Percentiles rank a stretch among this genome's conserved stretches.
These are phyloP conservation scores for Arabis alpina DNA, from an alignment of 345 rosid species.

Conservation along the genomic window DNA sequence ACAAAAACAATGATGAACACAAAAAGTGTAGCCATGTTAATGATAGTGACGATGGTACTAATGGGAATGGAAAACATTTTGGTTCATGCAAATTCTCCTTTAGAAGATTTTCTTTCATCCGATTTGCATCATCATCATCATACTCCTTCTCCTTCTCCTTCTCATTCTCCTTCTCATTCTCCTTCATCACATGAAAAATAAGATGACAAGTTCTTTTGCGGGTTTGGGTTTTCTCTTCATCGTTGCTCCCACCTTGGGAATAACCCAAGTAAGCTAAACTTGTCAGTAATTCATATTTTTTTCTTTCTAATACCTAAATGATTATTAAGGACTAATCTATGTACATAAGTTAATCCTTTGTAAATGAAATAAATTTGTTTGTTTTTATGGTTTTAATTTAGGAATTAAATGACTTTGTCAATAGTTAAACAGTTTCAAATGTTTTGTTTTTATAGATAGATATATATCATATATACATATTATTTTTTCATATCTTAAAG, in stretches of 20 bases:
- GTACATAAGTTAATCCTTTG: neutral
- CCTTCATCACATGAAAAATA: neutral
- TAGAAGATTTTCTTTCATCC: neutral
- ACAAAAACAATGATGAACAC: constrained; percentile 15
- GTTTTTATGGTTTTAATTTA: neutral
- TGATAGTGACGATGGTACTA: constrained; percentile 25
- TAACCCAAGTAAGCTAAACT: neutral
- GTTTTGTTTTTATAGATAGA: no score
- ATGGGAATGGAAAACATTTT: constrained; percentile 29
- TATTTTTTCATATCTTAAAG: no score
- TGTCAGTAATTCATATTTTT: neutral
- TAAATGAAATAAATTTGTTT: no score
- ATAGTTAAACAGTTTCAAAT: no score
- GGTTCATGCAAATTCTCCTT: constrained; percentile 20
- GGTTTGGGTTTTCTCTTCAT: neutral
- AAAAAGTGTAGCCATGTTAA: constrained; percentile 18
- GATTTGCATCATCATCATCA: no score
- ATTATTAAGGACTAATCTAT: neutral
- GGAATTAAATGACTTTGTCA: no score
- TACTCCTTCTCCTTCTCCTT: no score
- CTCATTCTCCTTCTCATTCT: neutral
- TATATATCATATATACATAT: no score
- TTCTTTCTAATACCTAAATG: neutral
- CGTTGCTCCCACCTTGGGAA: neutral
- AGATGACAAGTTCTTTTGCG: neutral